Conservation (phyloP, 495 filamentous ascomycete genomes). For the Podospora conica region DNA sequence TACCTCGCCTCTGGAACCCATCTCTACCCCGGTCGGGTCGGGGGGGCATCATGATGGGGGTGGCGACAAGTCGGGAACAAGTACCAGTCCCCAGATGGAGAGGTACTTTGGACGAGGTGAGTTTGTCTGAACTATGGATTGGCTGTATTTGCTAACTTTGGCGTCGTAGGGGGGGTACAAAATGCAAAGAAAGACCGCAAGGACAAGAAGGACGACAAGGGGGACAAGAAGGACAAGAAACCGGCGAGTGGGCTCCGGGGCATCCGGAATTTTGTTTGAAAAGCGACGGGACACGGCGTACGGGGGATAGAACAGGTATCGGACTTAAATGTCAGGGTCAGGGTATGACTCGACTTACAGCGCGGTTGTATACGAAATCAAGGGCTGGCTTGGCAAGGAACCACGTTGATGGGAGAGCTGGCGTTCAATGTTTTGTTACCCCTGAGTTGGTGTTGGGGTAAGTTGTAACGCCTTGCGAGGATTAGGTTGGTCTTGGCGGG, state of each 20-base stretch:
- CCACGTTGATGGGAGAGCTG: background rate
- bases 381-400: background rate
- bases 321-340: background rate
- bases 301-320: background rate
- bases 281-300: background rate
- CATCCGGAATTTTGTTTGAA: conserved; percentile 46
- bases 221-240: conserved; percentile 50
- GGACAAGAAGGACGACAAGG: conserved; percentile 44
- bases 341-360: background rate
- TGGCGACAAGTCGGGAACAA: conserved; percentile 13
- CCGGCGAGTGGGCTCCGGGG: conserved; percentile 39
- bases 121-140: conserved; percentile 14
- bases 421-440: background rate
- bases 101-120: conserved; percentile 41
- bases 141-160: conserved; percentile 25
- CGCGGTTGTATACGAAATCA: background rate
- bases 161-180: conserved; percentile 45
- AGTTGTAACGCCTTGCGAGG: background rate
- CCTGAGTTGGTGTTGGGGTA: background rate
- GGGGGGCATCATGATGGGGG: background rate
- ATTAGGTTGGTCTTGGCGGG: background rate
- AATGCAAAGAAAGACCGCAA: conserved; percentile 50
- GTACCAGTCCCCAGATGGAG: conserved; percentile 39
- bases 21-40: conserved; percentile 14
- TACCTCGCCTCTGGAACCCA: conserved; percentile 31